Base-by-base conservation (phyloP, 116 monocot genomes). In the Papilionanthe hybrid region DNA sequence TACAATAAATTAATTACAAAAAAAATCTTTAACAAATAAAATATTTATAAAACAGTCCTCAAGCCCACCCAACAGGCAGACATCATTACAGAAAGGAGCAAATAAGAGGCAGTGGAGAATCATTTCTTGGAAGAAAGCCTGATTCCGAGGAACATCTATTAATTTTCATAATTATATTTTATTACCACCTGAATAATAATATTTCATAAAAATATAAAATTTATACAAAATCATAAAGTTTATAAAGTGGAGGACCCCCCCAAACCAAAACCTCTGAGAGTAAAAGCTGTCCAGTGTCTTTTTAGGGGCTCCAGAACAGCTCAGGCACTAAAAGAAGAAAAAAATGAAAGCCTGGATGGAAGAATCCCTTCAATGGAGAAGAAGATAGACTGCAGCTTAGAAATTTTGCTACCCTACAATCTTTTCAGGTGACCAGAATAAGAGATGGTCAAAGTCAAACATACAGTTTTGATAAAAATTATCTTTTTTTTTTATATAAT, bases 351-450 rank as follows among this genome's bases (percentile, higher is more conserved):
- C 71, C 71, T 53, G 53, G 15, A 37, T 71, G 71, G 71, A 71
- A n/a, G 72, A 17, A 18, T 72, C 72, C 32, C 72, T 65, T n/a
- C 23, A 72, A 72, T 72, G 72, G 72, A 41, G 42, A 42, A 72
- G 44, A 44, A 73, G 73, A 44, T 18, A n/a, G 0, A 43, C 73
- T 43, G 73, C 17, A 73, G 44, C 42, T 8, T 43, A n/a, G 12
- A 42, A 71, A 29, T 73, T 43, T 73, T 32, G 22, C 44, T 20
- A 43, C 73, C 73, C 19, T n/a, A n/a, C 41, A 44, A 73, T 9
- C 73, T 73, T 73, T 73, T 73, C 73, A 43, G 73, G 44, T 44
- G 42, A 43, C 13, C 73, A 43, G 71, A 13, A 69, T 13, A 69
- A 67, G 28, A 12, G 0, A 12, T 12, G 17, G 69, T 29, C 30